Evolutionary conservation across 306 rosid species (phyloP), one percentile per base, ranked within the genome.

Genomic region (Vigna angularis): DNA sequence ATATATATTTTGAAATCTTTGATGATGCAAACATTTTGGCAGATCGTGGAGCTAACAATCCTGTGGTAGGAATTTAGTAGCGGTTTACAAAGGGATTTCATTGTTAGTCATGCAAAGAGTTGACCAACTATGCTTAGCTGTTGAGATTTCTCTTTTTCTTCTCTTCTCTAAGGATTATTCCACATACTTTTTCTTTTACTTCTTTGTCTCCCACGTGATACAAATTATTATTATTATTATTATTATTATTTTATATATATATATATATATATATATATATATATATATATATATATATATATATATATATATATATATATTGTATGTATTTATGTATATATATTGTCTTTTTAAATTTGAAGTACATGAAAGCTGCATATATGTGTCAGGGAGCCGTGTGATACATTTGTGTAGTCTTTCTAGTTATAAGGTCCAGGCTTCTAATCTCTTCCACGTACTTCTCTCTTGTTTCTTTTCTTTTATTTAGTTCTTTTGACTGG

Each of bases 1-100:
- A 94, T 80, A 75, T 94, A 70, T 92, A 86, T 86, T 83, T 94
- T 72, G 89, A 85, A 83, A 77, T 94, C 68, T 86, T 72, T 84
- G 98, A 90, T 78, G 89, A 80, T 81, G 87, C 85, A 80, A 94
- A 92, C 88, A 83, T 94, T 75, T 90, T 94, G 82, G 93, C 87
- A 67, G 97, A 94, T 63, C 89, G 81, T 64, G 90, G 84, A 70
- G 90, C 93, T 66, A 82, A 82, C 67, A 94, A 77, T 79, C 97
- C 91, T 3, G 97, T 94, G 98, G 98, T 94, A 77, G 87, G 97
- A 73, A 83, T 82, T 74, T 82, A 34, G 65, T 73, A 74, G 20
- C 73, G 36, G 12, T 53, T 51, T 76, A 49, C 8, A 8, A 64
- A 38, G 53, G 57, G 61, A 40, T 69, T 58, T 65, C 52, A 45